Evolutionary conservation across 2,329 filamentous ascomycete genomes (phyloP).

Genomic region (Diaporthe australafricana): DNA sequence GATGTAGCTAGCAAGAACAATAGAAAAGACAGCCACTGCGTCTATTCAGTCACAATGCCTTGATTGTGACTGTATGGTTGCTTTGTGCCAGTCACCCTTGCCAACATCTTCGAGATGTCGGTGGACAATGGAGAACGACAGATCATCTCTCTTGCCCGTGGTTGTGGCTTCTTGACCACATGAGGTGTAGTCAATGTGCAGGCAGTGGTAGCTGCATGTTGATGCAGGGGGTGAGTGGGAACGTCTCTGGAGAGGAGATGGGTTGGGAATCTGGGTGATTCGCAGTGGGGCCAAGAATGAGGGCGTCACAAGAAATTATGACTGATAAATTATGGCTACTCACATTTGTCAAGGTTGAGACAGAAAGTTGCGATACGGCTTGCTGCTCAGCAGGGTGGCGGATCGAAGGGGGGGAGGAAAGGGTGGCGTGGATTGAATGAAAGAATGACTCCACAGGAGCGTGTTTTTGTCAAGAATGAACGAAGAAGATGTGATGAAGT

Average conservation of each 20-base stretch:
- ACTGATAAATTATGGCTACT: neutral
- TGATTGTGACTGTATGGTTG: neutral
- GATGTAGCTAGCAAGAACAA: neutral
- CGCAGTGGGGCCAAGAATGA: neutral
- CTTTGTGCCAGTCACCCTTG: neutral
- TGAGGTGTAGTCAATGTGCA: too few relatives aligned
- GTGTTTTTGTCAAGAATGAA: conserved; percentile 22
- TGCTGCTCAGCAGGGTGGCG: conserved; percentile 26
- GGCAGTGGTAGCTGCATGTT: too few relatives aligned
- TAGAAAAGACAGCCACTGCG: neutral
- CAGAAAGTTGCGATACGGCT: conserved; percentile 18
- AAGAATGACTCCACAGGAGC: conserved; percentile 32
- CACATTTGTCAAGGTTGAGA: conserved; percentile 15
- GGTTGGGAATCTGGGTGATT: neutral
- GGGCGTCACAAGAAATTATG: neutral
- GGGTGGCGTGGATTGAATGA: neutral
- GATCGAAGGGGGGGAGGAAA: conserved; percentile 6
- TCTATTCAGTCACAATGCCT: conserved; percentile 1
- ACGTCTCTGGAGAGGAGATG: neutral
- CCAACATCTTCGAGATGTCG: too few relatives aligned
- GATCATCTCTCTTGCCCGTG: too few relatives aligned
- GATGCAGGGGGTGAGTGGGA: too few relatives aligned
- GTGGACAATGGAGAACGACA: too few relatives aligned
- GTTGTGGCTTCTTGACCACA: too few relatives aligned
- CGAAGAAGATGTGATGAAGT: conserved; percentile 25